These are phyloP conservation scores for Penicillium sp. DNA, from an alignment of 2,329 filamentous ascomycete species.

Conservation along the genomic window DNA sequence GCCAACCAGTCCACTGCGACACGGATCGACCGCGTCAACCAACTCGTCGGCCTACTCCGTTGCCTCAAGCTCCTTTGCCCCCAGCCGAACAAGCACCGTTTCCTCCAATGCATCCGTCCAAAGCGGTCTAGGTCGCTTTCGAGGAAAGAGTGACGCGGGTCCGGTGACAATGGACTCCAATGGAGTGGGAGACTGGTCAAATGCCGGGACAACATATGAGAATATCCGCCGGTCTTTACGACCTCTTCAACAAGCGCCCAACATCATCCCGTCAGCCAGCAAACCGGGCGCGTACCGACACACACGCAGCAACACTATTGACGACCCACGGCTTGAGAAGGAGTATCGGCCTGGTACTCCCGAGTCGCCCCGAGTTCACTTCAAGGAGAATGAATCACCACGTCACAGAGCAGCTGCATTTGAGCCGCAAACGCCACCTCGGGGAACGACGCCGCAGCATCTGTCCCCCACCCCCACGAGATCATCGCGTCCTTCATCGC, in stretches of 20 bases:
- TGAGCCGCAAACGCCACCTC: constrained; percentile 28
- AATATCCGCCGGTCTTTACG: constrained; percentile 75
- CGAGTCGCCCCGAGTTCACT: constrained; percentile 31
- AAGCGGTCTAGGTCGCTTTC: constrained; percentile 61
- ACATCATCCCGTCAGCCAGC: constrained; percentile 43
- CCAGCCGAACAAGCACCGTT: constrained; percentile 67
- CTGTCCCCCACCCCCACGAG: constrained; percentile 28
- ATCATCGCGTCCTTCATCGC: constrained; percentile 33
- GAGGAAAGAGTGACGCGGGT: constrained; percentile 75
- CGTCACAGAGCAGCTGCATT: constrained; percentile 23
- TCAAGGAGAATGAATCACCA: constrained; percentile 34
- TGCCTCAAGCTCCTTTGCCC: constrained; percentile 51
- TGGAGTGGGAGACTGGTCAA: constrained; percentile 32
- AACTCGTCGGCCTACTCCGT: constrained; percentile 56
- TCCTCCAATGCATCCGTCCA: constrained; percentile 71
- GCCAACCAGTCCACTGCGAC: constrained; percentile 52
- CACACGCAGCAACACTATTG: constrained; percentile 65
- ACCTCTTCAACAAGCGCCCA: constrained; percentile 69
- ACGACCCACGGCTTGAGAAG: constrained; percentile 50
- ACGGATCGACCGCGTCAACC: constrained; percentile 59
- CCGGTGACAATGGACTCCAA: constrained; percentile 22
- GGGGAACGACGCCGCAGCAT: constrained; percentile 24
- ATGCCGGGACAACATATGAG: constrained; percentile 68
- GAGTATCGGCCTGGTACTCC: constrained; percentile 37
- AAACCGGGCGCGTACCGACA: constrained; percentile 42